Conservation (phyloP, 2,329 filamentous ascomycete species). For the Hawksworthiomyces lignivorus region DNA sequence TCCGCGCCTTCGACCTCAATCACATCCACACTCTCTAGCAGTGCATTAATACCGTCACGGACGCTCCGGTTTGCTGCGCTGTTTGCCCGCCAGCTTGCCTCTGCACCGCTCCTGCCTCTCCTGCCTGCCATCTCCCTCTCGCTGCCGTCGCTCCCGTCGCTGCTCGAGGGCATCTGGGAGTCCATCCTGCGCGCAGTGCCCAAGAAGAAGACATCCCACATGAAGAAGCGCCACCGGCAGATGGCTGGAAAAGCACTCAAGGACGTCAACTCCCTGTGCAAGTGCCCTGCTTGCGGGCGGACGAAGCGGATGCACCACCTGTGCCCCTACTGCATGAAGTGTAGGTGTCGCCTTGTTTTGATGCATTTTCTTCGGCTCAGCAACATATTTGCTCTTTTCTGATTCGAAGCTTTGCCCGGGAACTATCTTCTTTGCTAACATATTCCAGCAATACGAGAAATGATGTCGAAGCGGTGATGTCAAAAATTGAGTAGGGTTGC, state of each 20-base stretch:
- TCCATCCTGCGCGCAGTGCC: slow-evolving; percentile 85
- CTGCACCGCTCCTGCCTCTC: slow-evolving; percentile 28
- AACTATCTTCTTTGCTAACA: slow-evolving; percentile 18
- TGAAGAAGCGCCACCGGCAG: slow-evolving; percentile 86
- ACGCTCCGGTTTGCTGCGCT: slow-evolving; percentile 29
- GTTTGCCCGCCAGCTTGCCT: slow-evolving; percentile 36
- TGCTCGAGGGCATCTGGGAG: slow-evolving; percentile 79
- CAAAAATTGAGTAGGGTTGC: too few relatives aligned
- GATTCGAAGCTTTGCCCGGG: neutral
- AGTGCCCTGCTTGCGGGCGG: slow-evolving; percentile 81
- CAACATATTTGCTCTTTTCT: neutral
- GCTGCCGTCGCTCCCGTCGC: slow-evolving; percentile 52
- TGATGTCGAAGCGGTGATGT: slow-evolving; percentile 26
- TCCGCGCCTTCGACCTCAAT: neutral
- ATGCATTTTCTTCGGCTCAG: neutral
- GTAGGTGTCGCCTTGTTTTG: slow-evolving; percentile 4
- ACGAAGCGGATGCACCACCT: slow-evolving; percentile 82
- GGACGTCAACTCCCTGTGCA: slow-evolving; percentile 80
- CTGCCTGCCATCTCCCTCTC: slow-evolving; percentile 49
- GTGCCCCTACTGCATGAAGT: slow-evolving; percentile 63
- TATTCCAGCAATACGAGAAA: slow-evolving; percentile 35
- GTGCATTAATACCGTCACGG: slow-evolving; percentile 3
- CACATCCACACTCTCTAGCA: slow-evolving; percentile 4
- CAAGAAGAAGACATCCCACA: slow-evolving; percentile 98
- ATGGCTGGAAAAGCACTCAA: slow-evolving; percentile 93